Evolutionary conservation across 148 eudicot genomes (phyloP).

Genomic region (Vaccinium myrtillus): DNA sequence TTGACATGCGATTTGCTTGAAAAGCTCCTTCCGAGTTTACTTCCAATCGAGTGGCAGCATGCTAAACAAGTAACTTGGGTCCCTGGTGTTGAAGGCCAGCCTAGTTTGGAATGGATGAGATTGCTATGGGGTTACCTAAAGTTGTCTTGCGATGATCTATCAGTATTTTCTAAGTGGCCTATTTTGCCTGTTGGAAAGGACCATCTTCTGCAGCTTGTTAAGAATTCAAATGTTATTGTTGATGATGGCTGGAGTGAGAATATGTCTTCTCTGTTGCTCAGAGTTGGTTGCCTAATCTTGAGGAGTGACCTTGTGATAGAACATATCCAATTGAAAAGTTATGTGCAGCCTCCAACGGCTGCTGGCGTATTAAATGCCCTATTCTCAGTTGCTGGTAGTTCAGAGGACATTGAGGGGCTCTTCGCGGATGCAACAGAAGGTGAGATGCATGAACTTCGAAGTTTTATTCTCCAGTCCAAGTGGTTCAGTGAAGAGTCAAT

Average conservation of each 20-base stretch:
- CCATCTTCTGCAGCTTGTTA: conserved; percentile 71
- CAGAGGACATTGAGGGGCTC: conserved; percentile 56
- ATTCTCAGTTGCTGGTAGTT: conserved; percentile 51
- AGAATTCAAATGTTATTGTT: conserved; percentile 79
- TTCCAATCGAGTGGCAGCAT: conserved; percentile 87
- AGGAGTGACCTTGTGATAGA: conserved; percentile 63
- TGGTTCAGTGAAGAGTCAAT: conserved; percentile 77
- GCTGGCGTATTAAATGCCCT: conserved; percentile 77
- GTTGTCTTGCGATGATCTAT: conserved; percentile 69
- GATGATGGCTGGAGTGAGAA: conserved; percentile 99
- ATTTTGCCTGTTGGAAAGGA: conserved; percentile 81
- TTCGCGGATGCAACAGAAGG: conserved; percentile 80
- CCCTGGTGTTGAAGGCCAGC: conserved; percentile 73
- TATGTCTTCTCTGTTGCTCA: conserved; percentile 70
- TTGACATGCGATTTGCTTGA: conserved; percentile 79
- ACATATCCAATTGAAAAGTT: conserved; percentile 65
- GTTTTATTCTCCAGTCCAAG: conserved; percentile 91
- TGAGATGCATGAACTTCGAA: conserved; percentile 83
- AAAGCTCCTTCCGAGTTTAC: conserved; percentile 65
- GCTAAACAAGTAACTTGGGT: conserved; percentile 81
- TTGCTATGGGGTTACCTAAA: conserved; percentile 75
- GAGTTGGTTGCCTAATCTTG: conserved; percentile 79
- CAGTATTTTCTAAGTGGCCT: conserved; percentile 87
- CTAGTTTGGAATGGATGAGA: conserved; percentile 86
- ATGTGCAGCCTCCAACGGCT: conserved; percentile 85